Conservation (phyloP, 371 early-diverging fungal species). For the Enteropsectra breve region DNA sequence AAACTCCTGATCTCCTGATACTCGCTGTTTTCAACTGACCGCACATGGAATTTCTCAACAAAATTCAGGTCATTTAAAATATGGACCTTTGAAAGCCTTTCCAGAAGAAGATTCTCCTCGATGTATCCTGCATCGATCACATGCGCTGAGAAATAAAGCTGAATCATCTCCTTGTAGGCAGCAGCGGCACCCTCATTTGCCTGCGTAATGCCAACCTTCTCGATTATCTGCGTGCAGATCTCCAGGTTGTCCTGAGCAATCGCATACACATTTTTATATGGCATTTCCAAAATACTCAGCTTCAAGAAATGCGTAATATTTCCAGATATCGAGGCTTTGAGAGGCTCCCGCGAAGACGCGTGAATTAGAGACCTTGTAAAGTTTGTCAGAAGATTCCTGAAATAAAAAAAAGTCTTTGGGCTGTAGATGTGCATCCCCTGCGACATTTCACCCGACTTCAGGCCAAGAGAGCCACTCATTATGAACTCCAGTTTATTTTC, state of each 20-base stretch:
- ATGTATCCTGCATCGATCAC: constrained; percentile 10
- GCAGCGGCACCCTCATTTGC: constrained; percentile 13
- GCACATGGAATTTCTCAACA: constrained; percentile 44
- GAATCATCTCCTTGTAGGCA: not conserved
- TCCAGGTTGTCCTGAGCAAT: constrained; percentile 51
- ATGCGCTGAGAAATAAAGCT: constrained; percentile 18
- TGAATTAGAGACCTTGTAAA: constrained; percentile 37
- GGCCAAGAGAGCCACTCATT: not conserved
- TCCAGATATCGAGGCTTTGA: constrained; percentile 51
- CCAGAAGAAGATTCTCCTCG: constrained; percentile 15
- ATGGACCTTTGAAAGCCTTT: constrained; percentile 35
- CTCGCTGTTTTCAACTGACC: constrained; percentile 53
- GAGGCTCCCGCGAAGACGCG: constrained; percentile 52
- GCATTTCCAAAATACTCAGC: constrained; percentile 48
- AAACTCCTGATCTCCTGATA: constrained; percentile 56
- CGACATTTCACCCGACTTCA: too few relatives aligned
- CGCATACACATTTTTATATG: constrained; percentile 32
- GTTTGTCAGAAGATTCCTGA: constrained; percentile 45
- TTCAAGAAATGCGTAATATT: constrained; percentile 59
- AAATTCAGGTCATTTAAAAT: constrained; percentile 42
- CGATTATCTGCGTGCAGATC: constrained; percentile 50
- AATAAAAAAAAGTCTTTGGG: constrained; percentile 15
- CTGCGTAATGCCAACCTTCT: constrained; percentile 41
- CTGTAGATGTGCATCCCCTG: too few relatives aligned
- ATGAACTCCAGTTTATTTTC: not conserved